Evolutionary conservation across 2,329 filamentous ascomycete genomes (phyloP), one percentile per base, ranked within the genome.

Genomic region (Fusarium falciforme): DNA sequence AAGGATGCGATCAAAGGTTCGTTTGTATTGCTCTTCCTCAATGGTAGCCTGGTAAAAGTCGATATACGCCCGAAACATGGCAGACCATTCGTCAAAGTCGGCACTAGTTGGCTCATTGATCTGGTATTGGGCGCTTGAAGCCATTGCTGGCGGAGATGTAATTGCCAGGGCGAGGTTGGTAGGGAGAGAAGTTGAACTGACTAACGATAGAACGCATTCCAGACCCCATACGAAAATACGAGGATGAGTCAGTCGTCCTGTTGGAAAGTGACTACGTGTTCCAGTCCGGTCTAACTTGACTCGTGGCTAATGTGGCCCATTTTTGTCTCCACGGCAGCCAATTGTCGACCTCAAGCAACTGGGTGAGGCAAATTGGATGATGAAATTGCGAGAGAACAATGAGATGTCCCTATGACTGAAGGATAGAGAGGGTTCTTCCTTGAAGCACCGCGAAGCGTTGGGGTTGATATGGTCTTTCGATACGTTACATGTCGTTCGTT

Each of bases 61-160:
- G 3, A 74, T 74, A 25, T 74, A 74, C 4, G 44, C 71, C 9
- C 14, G 61, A 22, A 74, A 74, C 5, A 74, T 11, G 4, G 33
- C 49, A 2, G 71, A 35, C 71, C 71, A 74, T 31, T 72, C 49
- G 3, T 72, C 58, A n/a, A 25, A 74, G 64, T 74, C 71, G 2
- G 11, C 10, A 0, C 52, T 61, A 2, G 52, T 55, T 0, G 64
- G 71, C 38, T 61, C 64, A 12, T 64, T 70, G 3, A 74, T 74
- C 0, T 65, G 27, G 17, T 73, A 72, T n/a, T 59, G 20, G 1
- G 44, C 44, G 35, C 36, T 20, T 22, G 44, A 40, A 14, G 70
- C 35, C 70, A 72, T 72, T 20, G 47, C 31, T n/a, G 27, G 6
- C 17, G 27, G 25, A 54, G 10, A 20, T 14, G 27, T 14, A 7